phyloP scores from a whole-genome alignment of 2,329 filamentous ascomycete species.

The Exophiala aquamarina region DNA sequence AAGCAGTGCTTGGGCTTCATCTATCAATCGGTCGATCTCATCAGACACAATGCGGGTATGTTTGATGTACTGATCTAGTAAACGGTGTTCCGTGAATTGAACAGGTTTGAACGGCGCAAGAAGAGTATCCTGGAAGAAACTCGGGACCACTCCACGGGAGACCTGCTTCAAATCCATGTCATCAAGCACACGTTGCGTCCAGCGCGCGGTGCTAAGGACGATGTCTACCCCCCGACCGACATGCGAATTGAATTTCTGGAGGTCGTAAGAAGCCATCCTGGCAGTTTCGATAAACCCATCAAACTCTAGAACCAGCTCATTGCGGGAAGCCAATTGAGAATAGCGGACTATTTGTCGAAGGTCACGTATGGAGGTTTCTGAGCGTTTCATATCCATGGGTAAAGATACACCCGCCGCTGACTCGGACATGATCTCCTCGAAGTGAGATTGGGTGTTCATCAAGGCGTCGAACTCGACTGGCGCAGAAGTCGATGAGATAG shows the following conservation, averaged over 20 bases:
- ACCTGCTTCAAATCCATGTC: slow-evolving; percentile 52
- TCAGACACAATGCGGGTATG: slow-evolving; percentile 70
- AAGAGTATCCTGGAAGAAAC: slow-evolving; percentile 47
- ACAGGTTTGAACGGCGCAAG: slow-evolving; percentile 64
- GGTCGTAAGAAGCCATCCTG: slow-evolving; percentile 61
- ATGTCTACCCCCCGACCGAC: slow-evolving; percentile 73
- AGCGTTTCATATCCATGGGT: slow-evolving; percentile 76
- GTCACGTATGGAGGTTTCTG: slow-evolving; percentile 72
- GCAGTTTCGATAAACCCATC: slow-evolving; percentile 72
- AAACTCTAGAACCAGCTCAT: slow-evolving; percentile 74
- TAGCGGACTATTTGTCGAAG: slow-evolving; percentile 70
- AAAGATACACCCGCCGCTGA: slow-evolving; percentile 65
- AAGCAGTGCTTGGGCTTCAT: slow-evolving; percentile 68
- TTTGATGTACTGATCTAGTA: slow-evolving; percentile 73
- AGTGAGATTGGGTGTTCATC: slow-evolving; percentile 71
- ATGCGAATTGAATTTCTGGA: slow-evolving; percentile 74
- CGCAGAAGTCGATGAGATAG: slow-evolving; percentile 31
- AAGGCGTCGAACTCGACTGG: slow-evolving; percentile 70
- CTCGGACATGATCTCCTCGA: slow-evolving; percentile 72
- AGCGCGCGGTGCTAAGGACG: slow-evolving; percentile 72
- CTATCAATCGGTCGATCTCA: slow-evolving; percentile 66
- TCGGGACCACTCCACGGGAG: slow-evolving; percentile 37
- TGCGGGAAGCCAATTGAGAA: slow-evolving; percentile 63
- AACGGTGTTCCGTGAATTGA: slow-evolving; percentile 58
- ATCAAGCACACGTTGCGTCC: slow-evolving; percentile 70